Evolutionary conservation across 306 rosid species (phyloP).

Genomic region (Trifolium repens): DNA sequence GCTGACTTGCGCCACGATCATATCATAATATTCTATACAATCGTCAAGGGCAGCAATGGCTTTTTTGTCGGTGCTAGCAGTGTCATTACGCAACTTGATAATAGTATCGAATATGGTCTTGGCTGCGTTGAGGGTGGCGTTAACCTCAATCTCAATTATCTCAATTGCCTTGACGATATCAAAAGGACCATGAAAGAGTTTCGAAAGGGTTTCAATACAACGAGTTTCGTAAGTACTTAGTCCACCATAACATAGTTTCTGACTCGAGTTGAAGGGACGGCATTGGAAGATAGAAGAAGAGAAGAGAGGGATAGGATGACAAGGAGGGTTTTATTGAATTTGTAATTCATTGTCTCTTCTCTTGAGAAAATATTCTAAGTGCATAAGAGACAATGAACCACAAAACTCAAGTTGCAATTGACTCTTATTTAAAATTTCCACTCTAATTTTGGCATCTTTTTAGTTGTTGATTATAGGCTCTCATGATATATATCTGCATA

Average conservation of each 20-base stretch:
- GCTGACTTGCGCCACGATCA: background rate
- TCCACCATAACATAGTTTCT: conserved; percentile 5
- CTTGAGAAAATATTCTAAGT: background rate
- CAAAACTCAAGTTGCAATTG: background rate
- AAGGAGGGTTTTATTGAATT: conserved; percentile 30
- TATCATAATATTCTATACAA: background rate
- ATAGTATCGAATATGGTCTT: background rate
- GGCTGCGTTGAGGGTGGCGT: background rate
- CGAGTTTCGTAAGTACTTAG: background rate
- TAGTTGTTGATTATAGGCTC: conserved; percentile 24
- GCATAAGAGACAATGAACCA: conserved; percentile 11
- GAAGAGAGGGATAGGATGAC: conserved; percentile 39
- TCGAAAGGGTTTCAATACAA: conserved; percentile 26
- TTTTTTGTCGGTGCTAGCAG: background rate
- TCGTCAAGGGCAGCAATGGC: background rate
- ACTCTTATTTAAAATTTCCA: background rate
- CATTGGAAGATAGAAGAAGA: conserved; percentile 19
- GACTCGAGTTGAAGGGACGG: background rate
- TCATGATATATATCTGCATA: background rate
- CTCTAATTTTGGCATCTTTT: conserved; percentile 4
- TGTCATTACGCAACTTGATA: background rate
- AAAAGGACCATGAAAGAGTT: background rate
- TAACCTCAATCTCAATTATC: background rate
- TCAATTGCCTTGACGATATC: conserved; percentile 33
- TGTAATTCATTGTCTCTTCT: conserved; percentile 41